A percentile compares a stretch with the other conserved stretches of the same genome.
These are phyloP conservation scores for Fusarium anthophilum DNA, from an alignment of 2,329 filamentous ascomycete species.

Conservation along the genomic window DNA sequence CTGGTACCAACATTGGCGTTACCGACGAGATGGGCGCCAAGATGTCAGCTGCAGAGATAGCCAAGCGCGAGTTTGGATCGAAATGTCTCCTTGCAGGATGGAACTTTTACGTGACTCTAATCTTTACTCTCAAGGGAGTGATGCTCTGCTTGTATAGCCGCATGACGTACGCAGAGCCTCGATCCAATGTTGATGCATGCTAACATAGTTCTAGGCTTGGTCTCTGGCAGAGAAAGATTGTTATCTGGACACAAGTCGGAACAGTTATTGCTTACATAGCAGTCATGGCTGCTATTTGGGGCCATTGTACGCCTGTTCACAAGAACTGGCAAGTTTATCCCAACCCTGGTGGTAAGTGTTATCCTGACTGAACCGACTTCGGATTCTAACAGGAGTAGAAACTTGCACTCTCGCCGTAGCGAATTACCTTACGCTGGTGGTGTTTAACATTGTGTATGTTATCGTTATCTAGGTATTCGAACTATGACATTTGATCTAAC, in stretches of 20 bases:
- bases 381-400: slow-evolving; percentile 33
- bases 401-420: slow-evolving; percentile 48
- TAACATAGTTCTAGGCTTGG: slow-evolving; percentile 44
- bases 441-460: slow-evolving; percentile 49
- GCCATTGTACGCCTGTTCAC: slow-evolving; percentile 50
- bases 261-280: slow-evolving; percentile 46
- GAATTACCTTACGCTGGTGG: slow-evolving; percentile 51
- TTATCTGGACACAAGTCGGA: slow-evolving; percentile 46
- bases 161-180: slow-evolving; percentile 49
- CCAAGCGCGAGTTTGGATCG: slow-evolving; percentile 45
- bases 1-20: slow-evolving; percentile 52
- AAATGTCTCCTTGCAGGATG: slow-evolving; percentile 50
- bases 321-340: slow-evolving; percentile 54
- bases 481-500: slow-evolving; percentile 3
- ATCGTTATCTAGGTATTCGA: neutral
- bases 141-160: slow-evolving; percentile 56
- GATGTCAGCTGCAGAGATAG: slow-evolving; percentile 44
- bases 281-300: slow-evolving; percentile 48
- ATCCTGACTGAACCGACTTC: too few relatives aligned
- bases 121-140: slow-evolving; percentile 55
- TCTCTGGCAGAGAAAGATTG: slow-evolving; percentile 49
- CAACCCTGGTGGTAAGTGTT: slow-evolving; percentile 50
- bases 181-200: neutral
- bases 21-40: slow-evolving; percentile 44
- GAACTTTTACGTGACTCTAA: slow-evolving; percentile 53